Conservation (phyloP, 176 grass and related monocot species). For the Oryza coarctata region DNA sequence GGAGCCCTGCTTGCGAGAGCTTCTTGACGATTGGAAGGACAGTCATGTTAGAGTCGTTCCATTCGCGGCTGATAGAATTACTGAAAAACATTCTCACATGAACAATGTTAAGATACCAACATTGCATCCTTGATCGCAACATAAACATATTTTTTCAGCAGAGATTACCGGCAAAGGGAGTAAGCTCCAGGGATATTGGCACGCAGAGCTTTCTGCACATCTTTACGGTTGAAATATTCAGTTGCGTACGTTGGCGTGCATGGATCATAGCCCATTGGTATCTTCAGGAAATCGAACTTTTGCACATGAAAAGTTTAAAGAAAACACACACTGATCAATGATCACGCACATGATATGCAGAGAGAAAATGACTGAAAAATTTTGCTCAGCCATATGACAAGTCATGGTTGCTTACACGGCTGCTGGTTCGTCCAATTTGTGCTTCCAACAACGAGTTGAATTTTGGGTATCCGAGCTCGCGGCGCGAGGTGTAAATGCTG, state of each 20-base stretch:
- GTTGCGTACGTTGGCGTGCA: slow-evolving; percentile 35
- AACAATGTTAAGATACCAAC: not conserved
- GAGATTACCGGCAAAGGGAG: slow-evolving; percentile 36
- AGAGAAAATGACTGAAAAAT: not conserved
- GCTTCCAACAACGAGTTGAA: not conserved
- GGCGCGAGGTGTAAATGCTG: slow-evolving; percentile 44
- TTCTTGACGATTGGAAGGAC: slow-evolving; percentile 50
- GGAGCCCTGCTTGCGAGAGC: slow-evolving; percentile 39
- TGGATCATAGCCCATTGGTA: slow-evolving; percentile 47
- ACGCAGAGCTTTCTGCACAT: slow-evolving; percentile 55
- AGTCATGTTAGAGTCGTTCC: slow-evolving; percentile 45
- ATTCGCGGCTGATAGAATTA: slow-evolving; percentile 1
- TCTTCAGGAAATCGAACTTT: slow-evolving; percentile 20
- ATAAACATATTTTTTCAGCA: not conserved
- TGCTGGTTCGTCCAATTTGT: not conserved
- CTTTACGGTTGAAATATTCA: slow-evolving; percentile 43
- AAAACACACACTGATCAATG: not conserved
- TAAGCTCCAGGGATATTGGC: slow-evolving; percentile 19
- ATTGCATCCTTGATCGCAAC: not conserved
- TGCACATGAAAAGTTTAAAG: not conserved
- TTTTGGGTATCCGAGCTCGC: slow-evolving; percentile 45
- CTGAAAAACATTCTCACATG: not conserved
- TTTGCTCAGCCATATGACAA: too few relatives aligned
- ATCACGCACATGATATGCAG: not conserved
- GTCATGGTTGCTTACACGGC: slow-evolving; percentile 43